These are phyloP conservation scores for Echeveria elegans DNA, from an alignment of 164 flowering plant species.

Conservation along the genomic window DNA sequence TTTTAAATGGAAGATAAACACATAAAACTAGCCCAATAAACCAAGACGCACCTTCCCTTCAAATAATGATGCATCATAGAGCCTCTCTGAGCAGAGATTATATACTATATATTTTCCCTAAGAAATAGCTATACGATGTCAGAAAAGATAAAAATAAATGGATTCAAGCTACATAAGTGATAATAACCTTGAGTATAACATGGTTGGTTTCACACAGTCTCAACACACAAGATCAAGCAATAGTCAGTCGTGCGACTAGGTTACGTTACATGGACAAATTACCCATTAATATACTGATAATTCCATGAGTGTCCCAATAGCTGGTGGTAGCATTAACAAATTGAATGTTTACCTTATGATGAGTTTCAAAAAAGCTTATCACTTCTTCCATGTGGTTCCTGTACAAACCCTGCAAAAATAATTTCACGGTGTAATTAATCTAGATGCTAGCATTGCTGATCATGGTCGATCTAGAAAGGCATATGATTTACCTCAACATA, in stretches of 20 bases:
- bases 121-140: background rate
- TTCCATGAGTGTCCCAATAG: background rate
- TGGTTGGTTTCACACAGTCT: background rate
- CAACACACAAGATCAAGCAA: background rate
- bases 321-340: background rate
- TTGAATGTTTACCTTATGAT: constrained; percentile 61
- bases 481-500: constrained; percentile 58
- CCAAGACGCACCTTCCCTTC: constrained; percentile 2
- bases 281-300: background rate
- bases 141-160: background rate
- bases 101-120: constrained; percentile 92
- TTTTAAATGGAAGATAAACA: background rate
- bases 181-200: background rate
- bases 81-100: constrained; percentile 96
- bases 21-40: background rate
- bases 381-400: constrained; percentile 99
- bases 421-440: background rate
- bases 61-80: constrained; percentile 64
- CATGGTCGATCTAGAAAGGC: background rate
- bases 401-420: constrained; percentile 69
- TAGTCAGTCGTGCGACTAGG: background rate
- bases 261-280: background rate
- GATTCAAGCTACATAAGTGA: background rate
- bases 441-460: background rate
- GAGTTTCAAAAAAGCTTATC: constrained; percentile 87